Percentiles rank a stretch among this genome's conserved stretches.
Conservation (phyloP, 768 basidiomycete genomes). For the Suillus weaverae region DNA sequence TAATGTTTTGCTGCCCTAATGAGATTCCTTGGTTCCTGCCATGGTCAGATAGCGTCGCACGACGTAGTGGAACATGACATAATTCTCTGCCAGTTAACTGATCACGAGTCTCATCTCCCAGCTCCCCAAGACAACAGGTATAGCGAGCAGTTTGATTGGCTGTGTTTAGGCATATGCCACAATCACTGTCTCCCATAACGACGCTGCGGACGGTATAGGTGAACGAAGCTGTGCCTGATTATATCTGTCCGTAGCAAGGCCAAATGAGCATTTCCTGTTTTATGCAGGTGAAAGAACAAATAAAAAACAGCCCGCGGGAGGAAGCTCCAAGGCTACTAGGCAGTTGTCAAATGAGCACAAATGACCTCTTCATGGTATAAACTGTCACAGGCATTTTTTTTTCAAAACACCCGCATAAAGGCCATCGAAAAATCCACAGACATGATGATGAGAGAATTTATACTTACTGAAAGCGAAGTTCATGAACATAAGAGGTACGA, state of each 20-base stretch:
- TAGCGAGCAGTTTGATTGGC: not conserved
- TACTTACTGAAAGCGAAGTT: not conserved
- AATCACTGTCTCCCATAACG: not conserved
- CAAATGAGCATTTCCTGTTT: not conserved
- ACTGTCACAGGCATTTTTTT: not conserved
- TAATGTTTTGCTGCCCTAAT: not conserved
- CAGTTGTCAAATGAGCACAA: not conserved
- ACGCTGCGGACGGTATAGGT: not conserved
- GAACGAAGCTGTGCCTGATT: not conserved
- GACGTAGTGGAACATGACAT: not conserved
- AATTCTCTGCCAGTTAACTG: not conserved
- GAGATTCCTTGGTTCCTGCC: not conserved
- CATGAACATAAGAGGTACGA: not conserved
- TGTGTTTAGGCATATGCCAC: not conserved
- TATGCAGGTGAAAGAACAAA: too few species aligned
- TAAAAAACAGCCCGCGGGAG: not conserved
- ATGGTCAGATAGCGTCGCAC: not conserved
- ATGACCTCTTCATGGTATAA: not conserved
- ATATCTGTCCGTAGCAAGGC: not conserved
- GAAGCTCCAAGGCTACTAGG: not conserved
- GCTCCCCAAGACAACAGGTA: not conserved
- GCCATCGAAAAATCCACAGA: not conserved
- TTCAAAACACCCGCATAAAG: not conserved
- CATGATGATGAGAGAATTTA: not conserved
- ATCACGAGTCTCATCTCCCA: not conserved